Conservation (phyloP, 805 yeast species). For the Yarrowia yakushimensis region DNA sequence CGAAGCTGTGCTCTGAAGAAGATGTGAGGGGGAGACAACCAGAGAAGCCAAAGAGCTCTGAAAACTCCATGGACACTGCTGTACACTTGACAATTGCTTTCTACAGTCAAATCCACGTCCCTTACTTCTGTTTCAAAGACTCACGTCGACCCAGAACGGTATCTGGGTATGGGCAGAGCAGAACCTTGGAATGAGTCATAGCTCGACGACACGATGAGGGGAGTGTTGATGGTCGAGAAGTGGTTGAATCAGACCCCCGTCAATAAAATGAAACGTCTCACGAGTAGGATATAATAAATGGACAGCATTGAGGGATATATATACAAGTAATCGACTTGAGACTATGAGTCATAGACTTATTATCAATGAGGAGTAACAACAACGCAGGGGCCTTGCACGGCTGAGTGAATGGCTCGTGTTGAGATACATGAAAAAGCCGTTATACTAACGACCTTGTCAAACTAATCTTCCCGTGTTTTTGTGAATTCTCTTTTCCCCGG, state of each 20-base stretch:
- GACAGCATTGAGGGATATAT: no score
- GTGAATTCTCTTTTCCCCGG: neutral
- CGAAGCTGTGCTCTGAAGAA: no score
- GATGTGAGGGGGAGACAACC: neutral
- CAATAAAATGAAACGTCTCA: no score
- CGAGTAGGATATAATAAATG: no score
- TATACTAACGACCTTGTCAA: neutral
- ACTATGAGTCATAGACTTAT: neutral
- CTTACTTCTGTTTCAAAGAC: neutral
- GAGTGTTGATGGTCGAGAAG: no score
- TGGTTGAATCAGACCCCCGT: no score
- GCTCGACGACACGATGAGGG: neutral
- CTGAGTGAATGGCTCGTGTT: neutral
- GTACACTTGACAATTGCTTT: neutral
- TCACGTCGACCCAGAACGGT: neutral
- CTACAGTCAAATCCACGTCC: neutral
- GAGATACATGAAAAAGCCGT: neutral
- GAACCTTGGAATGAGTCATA: slow-evolving; percentile 17
- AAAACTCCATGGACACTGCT: no score
- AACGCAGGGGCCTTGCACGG: neutral
- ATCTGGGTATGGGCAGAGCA: neutral
- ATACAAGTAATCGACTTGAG: no score
- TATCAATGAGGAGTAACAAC: neutral
- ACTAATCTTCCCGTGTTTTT: neutral
- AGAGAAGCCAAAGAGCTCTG: neutral